Evolutionary conservation across 306 rosid species (phyloP).

Genomic region (Casuarina equisetifolia): DNA sequence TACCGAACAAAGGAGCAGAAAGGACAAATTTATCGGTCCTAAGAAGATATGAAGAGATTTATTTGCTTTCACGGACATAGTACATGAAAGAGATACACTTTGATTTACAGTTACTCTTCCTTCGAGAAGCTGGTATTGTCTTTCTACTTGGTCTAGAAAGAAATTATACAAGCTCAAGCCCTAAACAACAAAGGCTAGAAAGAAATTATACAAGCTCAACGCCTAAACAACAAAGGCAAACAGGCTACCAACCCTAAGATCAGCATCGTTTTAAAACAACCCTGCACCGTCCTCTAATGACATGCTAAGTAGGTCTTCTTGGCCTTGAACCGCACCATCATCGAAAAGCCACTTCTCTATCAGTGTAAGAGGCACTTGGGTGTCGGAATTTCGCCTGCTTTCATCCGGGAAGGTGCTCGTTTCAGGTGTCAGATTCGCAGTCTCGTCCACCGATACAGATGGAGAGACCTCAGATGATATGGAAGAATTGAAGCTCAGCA

Average conservation of each 20-base stretch:
- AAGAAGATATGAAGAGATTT: background rate
- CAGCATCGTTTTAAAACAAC: slow-evolving; percentile 33
- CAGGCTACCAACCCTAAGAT: background rate
- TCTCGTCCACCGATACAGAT: slow-evolving; percentile 42
- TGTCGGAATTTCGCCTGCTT: slow-evolving; percentile 44
- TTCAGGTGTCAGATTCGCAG: slow-evolving; percentile 21
- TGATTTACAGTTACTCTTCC: slow-evolving; percentile 2
- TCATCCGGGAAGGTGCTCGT: slow-evolving; percentile 39
- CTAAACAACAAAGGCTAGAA: background rate
- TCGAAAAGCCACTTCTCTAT: slow-evolving; percentile 89
- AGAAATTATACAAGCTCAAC: background rate
- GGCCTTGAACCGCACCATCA: slow-evolving; percentile 56
- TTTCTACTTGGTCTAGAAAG: slow-evolving; percentile 10
- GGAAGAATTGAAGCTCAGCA: slow-evolving; percentile 48
- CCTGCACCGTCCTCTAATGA: slow-evolving; percentile 42
- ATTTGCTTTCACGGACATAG: background rate
- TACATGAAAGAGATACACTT: background rate
- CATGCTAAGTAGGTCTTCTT: slow-evolving; percentile 53
- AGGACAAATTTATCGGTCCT: too few species aligned
- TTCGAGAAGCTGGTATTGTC: background rate
- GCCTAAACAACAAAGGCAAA: background rate
- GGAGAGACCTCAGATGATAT: slow-evolving; percentile 38
- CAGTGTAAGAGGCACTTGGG: slow-evolving; percentile 59
- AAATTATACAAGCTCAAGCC: background rate
- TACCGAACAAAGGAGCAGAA: background rate